Conservation (phyloP, 495 filamentous ascomycete species). For the Penicillium roqueforti region DNA sequence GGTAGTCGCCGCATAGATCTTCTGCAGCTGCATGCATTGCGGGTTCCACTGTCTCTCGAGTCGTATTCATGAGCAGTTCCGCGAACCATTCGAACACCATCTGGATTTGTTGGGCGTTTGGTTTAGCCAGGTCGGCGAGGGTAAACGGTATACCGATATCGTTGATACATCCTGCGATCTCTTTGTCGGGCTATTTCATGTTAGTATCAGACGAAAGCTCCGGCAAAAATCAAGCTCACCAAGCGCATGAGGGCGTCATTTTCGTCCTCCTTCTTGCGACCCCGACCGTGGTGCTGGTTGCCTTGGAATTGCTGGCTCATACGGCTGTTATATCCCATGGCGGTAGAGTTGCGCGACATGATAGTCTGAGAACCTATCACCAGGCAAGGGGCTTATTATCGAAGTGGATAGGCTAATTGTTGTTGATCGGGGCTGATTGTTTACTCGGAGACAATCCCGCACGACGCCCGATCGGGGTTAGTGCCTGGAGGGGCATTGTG, state of each 20-base stretch:
- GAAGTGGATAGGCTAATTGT: slow-evolving; percentile 7
- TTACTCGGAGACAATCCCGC: slow-evolving; percentile 32
- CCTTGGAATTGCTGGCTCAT: slow-evolving; percentile 67
- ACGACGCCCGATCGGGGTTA: slow-evolving; percentile 35
- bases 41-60: slow-evolving; percentile 84
- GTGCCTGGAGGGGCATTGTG: slow-evolving; percentile 34
- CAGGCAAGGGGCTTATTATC: slow-evolving; percentile 8
- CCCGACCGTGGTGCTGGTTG: slow-evolving; percentile 57
- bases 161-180: slow-evolving; percentile 94
- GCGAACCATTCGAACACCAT: slow-evolving; percentile 97
- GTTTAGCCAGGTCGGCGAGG: slow-evolving; percentile 85
- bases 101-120: slow-evolving; percentile 88
- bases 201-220: slow-evolving; percentile 13
- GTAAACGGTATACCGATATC: slow-evolving; percentile 90
- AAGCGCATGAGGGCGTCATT: slow-evolving; percentile 86
- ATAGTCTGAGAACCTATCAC: not conserved
- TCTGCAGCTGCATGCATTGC: slow-evolving; percentile 88
- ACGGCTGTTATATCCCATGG: slow-evolving; percentile 62
- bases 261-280: slow-evolving; percentile 74
- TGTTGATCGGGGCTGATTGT: slow-evolving; percentile 37
- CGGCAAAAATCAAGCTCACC: slow-evolving; percentile 37
- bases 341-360: slow-evolving; percentile 7
- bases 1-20: slow-evolving; percentile 75
- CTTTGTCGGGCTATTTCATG: slow-evolving; percentile 59
- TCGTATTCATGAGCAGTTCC: slow-evolving; percentile 86